Percentiles rank a stretch among this genome's conserved stretches.
Evolutionary conservation across 1,139 yeast genomes (phyloP).

Genomic region (Yamadazyma diddensiae): DNA sequence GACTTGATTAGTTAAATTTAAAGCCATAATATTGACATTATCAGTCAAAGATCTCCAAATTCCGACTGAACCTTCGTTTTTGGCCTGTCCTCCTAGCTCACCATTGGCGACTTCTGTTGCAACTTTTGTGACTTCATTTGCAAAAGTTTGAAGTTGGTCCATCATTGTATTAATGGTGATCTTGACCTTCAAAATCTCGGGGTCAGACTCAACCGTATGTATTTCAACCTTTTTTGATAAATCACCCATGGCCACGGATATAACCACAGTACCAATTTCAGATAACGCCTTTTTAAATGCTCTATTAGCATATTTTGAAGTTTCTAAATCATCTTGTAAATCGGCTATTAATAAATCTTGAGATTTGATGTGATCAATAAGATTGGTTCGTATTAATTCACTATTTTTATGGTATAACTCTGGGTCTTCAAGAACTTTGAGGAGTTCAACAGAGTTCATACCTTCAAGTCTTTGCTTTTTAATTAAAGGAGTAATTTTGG

Average conservation of each 20-base stretch:
- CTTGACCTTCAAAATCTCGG: constrained; percentile 73
- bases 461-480: constrained; percentile 19
- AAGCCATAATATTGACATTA: constrained; percentile 84
- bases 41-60: constrained; percentile 84
- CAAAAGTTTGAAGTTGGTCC: constrained; percentile 81
- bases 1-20: constrained; percentile 76
- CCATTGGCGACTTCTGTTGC: constrained; percentile 91
- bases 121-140: constrained; percentile 77
- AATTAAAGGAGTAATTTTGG: constrained; percentile 18
- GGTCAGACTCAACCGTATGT: constrained; percentile 70
- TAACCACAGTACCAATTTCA: constrained; percentile 80
- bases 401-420: constrained; percentile 29
- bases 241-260: constrained; percentile 85
- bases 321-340: constrained; percentile 42
- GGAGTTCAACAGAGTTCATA: constrained; percentile 33
- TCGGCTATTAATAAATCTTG: constrained; percentile 31
- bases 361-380: constrained; percentile 27
- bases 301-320: constrained; percentile 62
- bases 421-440: constrained; percentile 43
- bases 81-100: constrained; percentile 85
- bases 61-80: constrained; percentile 78
- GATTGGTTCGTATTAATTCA: constrained; percentile 31
- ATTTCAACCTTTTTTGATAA: constrained; percentile 72
- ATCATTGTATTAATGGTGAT: constrained; percentile 83
- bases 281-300: constrained; percentile 75